Conservation (phyloP, 345 rosid species). For the Gynandropsis gynandra region DNA sequence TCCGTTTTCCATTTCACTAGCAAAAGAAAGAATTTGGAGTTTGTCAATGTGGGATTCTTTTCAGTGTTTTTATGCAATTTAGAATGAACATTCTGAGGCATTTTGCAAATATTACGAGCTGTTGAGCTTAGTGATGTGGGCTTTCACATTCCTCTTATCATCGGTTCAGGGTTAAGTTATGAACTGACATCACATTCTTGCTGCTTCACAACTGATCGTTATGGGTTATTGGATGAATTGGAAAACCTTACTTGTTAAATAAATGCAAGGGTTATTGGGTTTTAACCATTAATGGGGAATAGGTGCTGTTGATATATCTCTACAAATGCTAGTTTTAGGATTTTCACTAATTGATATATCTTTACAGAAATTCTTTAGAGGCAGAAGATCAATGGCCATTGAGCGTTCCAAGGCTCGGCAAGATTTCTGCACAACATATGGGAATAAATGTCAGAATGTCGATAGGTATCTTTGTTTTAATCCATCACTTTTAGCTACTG, state of each 20-base stretch:
- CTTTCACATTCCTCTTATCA: neutral
- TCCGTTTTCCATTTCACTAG: neutral
- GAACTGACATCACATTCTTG: neutral
- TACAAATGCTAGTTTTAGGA: neutral
- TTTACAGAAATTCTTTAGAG: conserved; percentile 95
- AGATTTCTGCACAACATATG: conserved; percentile 55
- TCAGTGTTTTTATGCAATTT: conserved; percentile 18
- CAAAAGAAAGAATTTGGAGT: neutral
- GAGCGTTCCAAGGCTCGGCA: conserved; percentile 57
- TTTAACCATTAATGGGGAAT: conserved; percentile 6
- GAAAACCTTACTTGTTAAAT: conserved; percentile 1
- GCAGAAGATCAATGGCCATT: conserved; percentile 60
- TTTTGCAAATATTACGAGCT: neutral
- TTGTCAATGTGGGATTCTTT: neutral
- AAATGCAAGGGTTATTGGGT: conserved; percentile 6
- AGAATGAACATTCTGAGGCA: conserved; percentile 5
- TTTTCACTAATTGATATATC: conserved; percentile 28
- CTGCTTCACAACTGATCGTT: conserved; percentile 4
- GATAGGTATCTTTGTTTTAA: conserved; percentile 48
- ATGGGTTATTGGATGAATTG: neutral
- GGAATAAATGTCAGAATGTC: conserved; percentile 57
- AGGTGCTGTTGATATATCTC: conserved; percentile 3
- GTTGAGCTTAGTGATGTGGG: neutral
- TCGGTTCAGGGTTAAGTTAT: conserved; percentile 8
- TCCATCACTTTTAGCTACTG: neutral